These are phyloP conservation scores for Quercus bicolor DNA, from an alignment of 306 rosid genomes.

Conservation along the genomic window DNA sequence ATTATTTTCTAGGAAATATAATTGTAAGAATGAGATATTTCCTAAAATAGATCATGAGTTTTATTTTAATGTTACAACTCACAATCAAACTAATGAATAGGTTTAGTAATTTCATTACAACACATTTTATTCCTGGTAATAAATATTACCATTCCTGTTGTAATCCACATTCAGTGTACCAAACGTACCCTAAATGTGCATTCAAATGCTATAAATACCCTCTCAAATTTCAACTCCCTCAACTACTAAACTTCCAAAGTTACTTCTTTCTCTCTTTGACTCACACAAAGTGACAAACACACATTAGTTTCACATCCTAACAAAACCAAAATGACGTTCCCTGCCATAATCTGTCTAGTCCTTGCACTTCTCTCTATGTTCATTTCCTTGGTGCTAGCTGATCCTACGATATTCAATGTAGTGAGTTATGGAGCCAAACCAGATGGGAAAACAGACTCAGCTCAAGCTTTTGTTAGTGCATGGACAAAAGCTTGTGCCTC, in stretches of 20 bases:
- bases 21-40: too few relatives aligned
- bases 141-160: too few relatives aligned
- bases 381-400: neutral
- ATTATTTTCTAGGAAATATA: too few relatives aligned
- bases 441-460: slow-evolving; percentile 33
- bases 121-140: too few relatives aligned
- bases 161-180: too few relatives aligned
- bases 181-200: too few relatives aligned
- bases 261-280: neutral
- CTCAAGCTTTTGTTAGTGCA: slow-evolving; percentile 29
- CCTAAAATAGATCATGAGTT: too few relatives aligned
- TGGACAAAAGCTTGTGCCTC: slow-evolving; percentile 47
- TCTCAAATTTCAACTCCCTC: slow-evolving; percentile 15
- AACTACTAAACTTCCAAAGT: neutral
- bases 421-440: slow-evolving; percentile 30
- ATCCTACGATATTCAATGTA: slow-evolving; percentile 18
- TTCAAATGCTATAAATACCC: slow-evolving; percentile 15
- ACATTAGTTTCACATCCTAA: neutral
- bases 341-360: neutral
- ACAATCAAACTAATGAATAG: too few relatives aligned
- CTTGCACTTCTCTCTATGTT: neutral
- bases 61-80: too few relatives aligned
- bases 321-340: slow-evolving; percentile 4
- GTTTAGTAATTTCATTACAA: too few relatives aligned
- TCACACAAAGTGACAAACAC: neutral